These are phyloP conservation scores for Ogataea parapolymorpha DNA, from an alignment of 805 yeast species.

Conservation along the genomic window DNA sequence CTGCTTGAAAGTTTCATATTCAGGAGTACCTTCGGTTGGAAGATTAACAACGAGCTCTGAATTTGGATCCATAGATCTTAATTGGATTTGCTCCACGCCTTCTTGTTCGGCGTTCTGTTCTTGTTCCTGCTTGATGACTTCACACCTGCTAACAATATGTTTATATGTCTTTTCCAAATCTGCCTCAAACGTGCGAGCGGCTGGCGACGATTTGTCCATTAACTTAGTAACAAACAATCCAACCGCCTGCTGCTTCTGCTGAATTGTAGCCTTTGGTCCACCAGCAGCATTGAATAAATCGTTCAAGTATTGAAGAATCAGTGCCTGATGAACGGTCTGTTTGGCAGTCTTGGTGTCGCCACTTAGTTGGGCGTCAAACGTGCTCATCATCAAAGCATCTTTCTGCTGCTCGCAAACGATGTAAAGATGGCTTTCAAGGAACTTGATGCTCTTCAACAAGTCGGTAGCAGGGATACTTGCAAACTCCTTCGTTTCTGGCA, in stretches of 20 bases:
- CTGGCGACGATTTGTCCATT: constrained; percentile 52
- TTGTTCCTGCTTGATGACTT: constrained; percentile 55
- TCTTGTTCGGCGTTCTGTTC: constrained; percentile 42
- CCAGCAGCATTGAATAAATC: constrained; percentile 31
- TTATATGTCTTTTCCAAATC: constrained; percentile 72
- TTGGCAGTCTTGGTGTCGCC: constrained; percentile 53
- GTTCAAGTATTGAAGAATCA: constrained; percentile 63
- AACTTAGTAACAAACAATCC: constrained; percentile 67
- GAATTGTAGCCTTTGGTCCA: constrained; percentile 16
- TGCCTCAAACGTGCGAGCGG: constrained; percentile 61
- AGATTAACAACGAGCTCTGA: constrained; percentile 68
- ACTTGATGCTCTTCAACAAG: constrained; percentile 47
- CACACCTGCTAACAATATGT: constrained; percentile 76
- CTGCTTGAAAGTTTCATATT: constrained; percentile 53
- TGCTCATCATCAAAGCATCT: constrained; percentile 89
- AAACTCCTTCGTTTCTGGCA: constrained; percentile 64
- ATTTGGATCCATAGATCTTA: constrained; percentile 82
- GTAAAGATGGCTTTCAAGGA: constrained; percentile 54
- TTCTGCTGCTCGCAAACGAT: constrained; percentile 82
- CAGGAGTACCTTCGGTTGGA: constrained; percentile 55
- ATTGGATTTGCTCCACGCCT: constrained; percentile 77
- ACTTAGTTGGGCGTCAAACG: constrained; percentile 77
- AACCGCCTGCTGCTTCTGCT: constrained; percentile 39
- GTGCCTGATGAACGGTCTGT: constrained; percentile 75
- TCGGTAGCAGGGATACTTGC: constrained; percentile 52